A percentile compares a stretch with the other conserved stretches of the same genome.
phyloP scores from a whole-genome alignment of 441 rosid genomes.

The Adansonia grandidieri region DNA sequence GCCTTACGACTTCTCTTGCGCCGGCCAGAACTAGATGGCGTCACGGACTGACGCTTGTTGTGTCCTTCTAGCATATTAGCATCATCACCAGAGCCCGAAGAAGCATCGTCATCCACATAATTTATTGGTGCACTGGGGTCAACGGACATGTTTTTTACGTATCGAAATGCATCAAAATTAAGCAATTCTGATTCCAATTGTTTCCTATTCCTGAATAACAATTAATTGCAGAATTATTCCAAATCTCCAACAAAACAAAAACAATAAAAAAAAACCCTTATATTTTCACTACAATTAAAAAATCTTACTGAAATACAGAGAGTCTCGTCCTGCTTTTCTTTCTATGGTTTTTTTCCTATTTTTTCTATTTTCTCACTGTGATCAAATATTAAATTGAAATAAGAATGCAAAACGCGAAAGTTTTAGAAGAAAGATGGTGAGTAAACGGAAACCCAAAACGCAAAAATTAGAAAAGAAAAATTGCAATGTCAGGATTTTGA shows the following conservation, averaged over 20 bases:
- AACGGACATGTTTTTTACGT: constrained; percentile 31
- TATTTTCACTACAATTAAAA: too few species aligned
- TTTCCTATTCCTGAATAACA: constrained; percentile 31
- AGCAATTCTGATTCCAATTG: constrained; percentile 25
- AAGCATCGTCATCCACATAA: constrained; percentile 55
- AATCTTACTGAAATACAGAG: not conserved
- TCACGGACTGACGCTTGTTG: constrained; percentile 50
- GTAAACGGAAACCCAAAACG: not conserved
- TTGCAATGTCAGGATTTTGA: not conserved
- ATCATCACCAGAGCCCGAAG: constrained; percentile 66
- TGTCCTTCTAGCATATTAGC: constrained; percentile 58
- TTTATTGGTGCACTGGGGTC: constrained; percentile 45
- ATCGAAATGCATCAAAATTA: constrained; percentile 24
- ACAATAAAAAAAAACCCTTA: not conserved
- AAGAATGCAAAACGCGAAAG: not conserved
- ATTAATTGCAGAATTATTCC: constrained; percentile 19
- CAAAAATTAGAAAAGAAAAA: not conserved
- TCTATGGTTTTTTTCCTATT: not conserved
- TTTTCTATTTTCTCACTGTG: not conserved
- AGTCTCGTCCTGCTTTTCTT: not conserved
- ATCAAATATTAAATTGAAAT: not conserved
- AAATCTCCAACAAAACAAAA: constrained; percentile 14
- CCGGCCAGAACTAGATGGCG: constrained; percentile 55
- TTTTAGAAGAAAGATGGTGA: not conserved
- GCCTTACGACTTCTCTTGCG: constrained; percentile 77